phyloP scores from a whole-genome alignment of 2,329 filamentous ascomycete genomes.

The Aaosphaeria pasadenensis region DNA sequence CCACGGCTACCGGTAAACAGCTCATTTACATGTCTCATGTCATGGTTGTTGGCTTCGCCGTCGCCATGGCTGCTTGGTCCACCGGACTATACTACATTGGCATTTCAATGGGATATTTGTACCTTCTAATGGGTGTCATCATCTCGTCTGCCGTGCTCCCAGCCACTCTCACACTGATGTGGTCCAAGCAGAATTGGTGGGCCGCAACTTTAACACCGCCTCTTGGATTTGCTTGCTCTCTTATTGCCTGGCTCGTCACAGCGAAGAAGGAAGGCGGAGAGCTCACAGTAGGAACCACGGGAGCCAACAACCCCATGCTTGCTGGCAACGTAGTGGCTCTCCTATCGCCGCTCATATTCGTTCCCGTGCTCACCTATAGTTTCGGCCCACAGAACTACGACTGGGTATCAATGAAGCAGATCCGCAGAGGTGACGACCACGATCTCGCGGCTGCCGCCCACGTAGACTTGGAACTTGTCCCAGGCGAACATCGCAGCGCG shows the following conservation, averaged over 20 bases:
- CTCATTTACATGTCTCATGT: slow-evolving; percentile 79
- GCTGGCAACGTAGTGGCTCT: slow-evolving; percentile 83
- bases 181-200: slow-evolving; percentile 74
- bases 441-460: slow-evolving; percentile 64
- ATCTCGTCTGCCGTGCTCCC: slow-evolving; percentile 84
- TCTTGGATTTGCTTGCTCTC: slow-evolving; percentile 64
- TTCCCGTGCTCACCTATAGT: slow-evolving; percentile 70
- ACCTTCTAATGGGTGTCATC: slow-evolving; percentile 88
- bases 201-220: slow-evolving; percentile 69
- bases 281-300: slow-evolving; percentile 71
- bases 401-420: slow-evolving; percentile 78
- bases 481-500: slow-evolving; percentile 46
- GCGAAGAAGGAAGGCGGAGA: slow-evolving; percentile 66
- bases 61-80: slow-evolving; percentile 75
- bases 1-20: slow-evolving; percentile 67
- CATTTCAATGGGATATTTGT: slow-evolving; percentile 85
- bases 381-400: slow-evolving; percentile 77
- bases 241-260: slow-evolving; percentile 77
- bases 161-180: slow-evolving; percentile 74
- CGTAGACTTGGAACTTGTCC: slow-evolving; percentile 63
- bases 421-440: slow-evolving; percentile 75
- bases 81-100: slow-evolving; percentile 63
- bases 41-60: slow-evolving; percentile 69
- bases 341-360: slow-evolving; percentile 70
- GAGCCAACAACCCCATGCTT: slow-evolving; percentile 79